Evolutionary conservation across 148 eudicot species (phyloP).

Genomic region (Euryodendron excelsum): DNA sequence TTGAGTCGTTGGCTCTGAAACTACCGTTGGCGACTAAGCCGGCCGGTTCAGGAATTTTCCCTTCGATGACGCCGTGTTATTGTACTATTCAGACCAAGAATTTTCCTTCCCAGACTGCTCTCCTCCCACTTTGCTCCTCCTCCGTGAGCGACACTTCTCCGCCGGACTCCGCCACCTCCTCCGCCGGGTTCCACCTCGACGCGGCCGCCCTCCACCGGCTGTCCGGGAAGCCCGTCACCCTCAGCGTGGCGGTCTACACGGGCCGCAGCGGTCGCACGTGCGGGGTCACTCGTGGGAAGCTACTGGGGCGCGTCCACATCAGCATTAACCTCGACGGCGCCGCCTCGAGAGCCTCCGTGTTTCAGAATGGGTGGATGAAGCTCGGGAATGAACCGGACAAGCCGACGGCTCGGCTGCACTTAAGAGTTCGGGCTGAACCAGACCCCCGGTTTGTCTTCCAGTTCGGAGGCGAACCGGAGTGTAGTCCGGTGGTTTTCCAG

Average conservation of each 20-base stretch:
- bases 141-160: slow-evolving; percentile 20
- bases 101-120: slow-evolving; percentile 72
- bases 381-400: slow-evolving; percentile 38
- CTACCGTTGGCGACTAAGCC: slow-evolving; percentile 49
- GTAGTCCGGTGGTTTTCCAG: slow-evolving; percentile 90
- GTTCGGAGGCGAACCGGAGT: slow-evolving; percentile 95
- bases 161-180: slow-evolving; percentile 47
- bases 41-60: slow-evolving; percentile 59
- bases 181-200: slow-evolving; percentile 69
- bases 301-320: slow-evolving; percentile 51
- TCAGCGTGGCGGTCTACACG: slow-evolving; percentile 59
- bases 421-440: slow-evolving; percentile 72
- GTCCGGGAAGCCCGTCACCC: slow-evolving; percentile 41
- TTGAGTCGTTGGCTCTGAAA: slow-evolving; percentile 73
- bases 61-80: slow-evolving; percentile 69
- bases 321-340: slow-evolving; percentile 43
- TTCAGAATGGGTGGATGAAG: slow-evolving; percentile 77
- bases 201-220: slow-evolving; percentile 56
- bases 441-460: slow-evolving; percentile 88
- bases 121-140: slow-evolving; percentile 50
- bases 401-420: slow-evolving; percentile 49
- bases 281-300: slow-evolving; percentile 55
- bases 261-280: slow-evolving; percentile 80
- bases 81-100: slow-evolving; percentile 59
- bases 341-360: slow-evolving; percentile 38